Percentiles rank a stretch among this genome's conserved stretches.
Conservation (phyloP, 192 early-diverging fungal species). For the Coemansia sp. region DNA sequence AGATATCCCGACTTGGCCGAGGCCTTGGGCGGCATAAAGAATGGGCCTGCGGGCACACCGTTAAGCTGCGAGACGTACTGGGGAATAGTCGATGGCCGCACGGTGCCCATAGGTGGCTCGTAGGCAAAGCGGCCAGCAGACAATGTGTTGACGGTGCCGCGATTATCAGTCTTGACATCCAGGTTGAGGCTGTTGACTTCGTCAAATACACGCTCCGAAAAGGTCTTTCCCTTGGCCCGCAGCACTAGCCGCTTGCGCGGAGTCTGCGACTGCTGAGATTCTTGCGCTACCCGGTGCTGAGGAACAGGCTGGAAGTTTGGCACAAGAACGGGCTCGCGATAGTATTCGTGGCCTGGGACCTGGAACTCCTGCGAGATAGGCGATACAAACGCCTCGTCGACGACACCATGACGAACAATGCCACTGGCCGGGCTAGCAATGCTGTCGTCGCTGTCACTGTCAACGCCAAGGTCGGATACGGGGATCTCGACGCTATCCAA, state of each 20-base stretch:
- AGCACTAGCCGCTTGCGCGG: constrained; percentile 41
- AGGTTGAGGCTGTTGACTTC: constrained; percentile 34
- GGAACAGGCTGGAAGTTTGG: not conserved
- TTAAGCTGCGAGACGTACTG: constrained; percentile 46
- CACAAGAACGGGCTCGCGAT: not conserved
- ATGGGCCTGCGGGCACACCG: constrained; percentile 40
- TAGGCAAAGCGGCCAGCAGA: constrained; percentile 31
- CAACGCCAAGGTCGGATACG: constrained; percentile 14
- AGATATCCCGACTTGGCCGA: constrained; percentile 35
- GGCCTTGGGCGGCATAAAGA: constrained; percentile 44
- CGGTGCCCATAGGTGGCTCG: constrained; percentile 20
- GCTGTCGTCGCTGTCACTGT: constrained; percentile 10
- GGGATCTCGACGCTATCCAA: constrained; percentile 38
- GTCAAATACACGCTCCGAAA: constrained; percentile 36
- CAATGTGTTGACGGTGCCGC: constrained; percentile 18
- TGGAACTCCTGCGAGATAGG: constrained; percentile 44
- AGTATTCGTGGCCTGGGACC: constrained; percentile 4
- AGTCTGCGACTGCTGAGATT: constrained; percentile 5
- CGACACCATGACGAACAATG: not conserved
- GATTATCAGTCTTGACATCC: constrained; percentile 19
- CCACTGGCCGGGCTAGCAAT: not conserved
- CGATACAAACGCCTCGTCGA: constrained; percentile 34
- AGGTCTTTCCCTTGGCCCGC: constrained; percentile 19
- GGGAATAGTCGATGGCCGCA: constrained; percentile 40
- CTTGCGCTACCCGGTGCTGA: constrained; percentile 1